Conservation (phyloP, 2,329 filamentous ascomycete genomes). For the Penicillium capsulatum region DNA sequence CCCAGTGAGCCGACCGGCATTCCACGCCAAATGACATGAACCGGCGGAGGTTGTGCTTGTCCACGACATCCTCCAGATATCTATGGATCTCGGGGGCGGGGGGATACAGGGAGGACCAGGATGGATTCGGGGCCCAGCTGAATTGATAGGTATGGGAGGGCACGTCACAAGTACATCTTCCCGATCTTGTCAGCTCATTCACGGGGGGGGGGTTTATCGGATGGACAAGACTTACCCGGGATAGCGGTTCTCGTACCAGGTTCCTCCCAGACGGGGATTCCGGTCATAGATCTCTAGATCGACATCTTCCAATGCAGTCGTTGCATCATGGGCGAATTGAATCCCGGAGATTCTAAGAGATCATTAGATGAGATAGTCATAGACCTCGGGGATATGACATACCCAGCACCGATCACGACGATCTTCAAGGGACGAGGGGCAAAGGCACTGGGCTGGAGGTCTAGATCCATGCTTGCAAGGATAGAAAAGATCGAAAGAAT, state of each 20-base stretch:
- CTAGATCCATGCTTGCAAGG: no score
- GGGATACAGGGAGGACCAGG: conserved; percentile 7
- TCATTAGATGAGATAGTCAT: neutral
- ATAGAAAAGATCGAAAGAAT: no score
- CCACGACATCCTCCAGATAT: conserved; percentile 5
- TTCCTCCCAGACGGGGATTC: conserved; percentile 30
- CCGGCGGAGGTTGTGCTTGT: conserved; percentile 8
- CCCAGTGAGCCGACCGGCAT: conserved; percentile 5
- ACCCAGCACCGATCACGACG: neutral
- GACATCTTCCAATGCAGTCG: neutral
- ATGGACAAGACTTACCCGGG: conserved; percentile 23
- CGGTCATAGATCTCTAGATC: conserved; percentile 10
- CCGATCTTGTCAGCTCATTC: no score
- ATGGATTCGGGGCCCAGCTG: conserved; percentile 20
- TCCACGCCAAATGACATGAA: conserved; percentile 7
- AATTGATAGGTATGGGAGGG: conserved; percentile 32
- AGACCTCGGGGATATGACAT: neutral
- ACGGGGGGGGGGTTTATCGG: no score
- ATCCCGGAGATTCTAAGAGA: conserved; percentile 9
- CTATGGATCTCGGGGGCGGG: conserved; percentile 5
- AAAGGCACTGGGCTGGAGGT: neutral
- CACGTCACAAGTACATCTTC: conserved; percentile 33
- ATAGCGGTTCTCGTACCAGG: conserved; percentile 31
- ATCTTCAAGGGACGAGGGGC: neutral
- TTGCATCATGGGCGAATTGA: conserved; percentile 8